Conservation (phyloP, 176 grass and related monocot species). For the Musa schizocarpa region DNA sequence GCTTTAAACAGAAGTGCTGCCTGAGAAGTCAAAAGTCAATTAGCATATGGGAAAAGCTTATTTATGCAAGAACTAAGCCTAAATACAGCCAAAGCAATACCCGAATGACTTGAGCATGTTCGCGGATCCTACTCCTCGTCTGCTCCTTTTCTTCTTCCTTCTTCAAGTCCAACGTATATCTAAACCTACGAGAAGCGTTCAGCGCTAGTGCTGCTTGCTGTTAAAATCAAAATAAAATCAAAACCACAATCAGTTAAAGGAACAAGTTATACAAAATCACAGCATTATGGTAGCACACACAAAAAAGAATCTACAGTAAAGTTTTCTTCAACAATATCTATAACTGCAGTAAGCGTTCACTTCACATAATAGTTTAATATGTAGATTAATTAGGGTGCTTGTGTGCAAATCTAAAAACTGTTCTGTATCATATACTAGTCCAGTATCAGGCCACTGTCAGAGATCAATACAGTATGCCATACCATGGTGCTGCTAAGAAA, state of each 20-base stretch:
- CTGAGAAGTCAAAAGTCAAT: slow-evolving; percentile 36
- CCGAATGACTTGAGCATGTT: slow-evolving; percentile 74
- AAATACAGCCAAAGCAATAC: slow-evolving; percentile 28
- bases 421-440: no score
- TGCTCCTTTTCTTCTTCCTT: slow-evolving; percentile 67
- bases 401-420: no score
- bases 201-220: slow-evolving; percentile 78
- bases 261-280: neutral
- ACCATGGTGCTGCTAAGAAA: no score
- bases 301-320: no score
- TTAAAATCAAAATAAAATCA: slow-evolving; percentile 14
- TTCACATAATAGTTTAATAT: no score
- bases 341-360: no score
- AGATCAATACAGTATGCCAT: no score
- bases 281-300: neutral
- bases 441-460: no score
- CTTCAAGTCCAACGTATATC: slow-evolving; percentile 91
- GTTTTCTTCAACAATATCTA: no score
- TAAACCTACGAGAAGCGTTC: slow-evolving; percentile 87
- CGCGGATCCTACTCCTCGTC: slow-evolving; percentile 64
- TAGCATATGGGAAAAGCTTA: slow-evolving; percentile 5
- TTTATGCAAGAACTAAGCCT: slow-evolving; percentile 3
- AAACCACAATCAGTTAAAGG: neutral
- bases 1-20: slow-evolving; percentile 79
- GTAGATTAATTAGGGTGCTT: no score